Evolutionary conservation across 371 early-diverging fungal species (phyloP).

Genomic region (Umbelopsis sp.): DNA sequence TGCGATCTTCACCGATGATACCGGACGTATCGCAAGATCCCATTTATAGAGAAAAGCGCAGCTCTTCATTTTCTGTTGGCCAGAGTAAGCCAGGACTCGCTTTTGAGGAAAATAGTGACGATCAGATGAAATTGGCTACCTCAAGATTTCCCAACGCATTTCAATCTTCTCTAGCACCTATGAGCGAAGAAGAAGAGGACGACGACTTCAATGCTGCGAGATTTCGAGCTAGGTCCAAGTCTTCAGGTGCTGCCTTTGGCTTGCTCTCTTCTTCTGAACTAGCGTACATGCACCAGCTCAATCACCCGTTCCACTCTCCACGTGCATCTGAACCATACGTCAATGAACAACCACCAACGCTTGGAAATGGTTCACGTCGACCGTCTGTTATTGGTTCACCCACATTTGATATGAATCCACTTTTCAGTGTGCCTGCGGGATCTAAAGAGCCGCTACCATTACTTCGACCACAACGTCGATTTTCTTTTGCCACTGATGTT

Average conservation of each 20-base stretch:
- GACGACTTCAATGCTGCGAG: slow-evolving; percentile 32
- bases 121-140: neutral
- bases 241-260: slow-evolving; percentile 52
- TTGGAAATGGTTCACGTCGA: slow-evolving; percentile 26
- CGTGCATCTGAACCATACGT: slow-evolving; percentile 37
- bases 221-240: slow-evolving; percentile 45
- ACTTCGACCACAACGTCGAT: slow-evolving; percentile 22
- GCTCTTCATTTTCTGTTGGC: slow-evolving; percentile 45
- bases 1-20: slow-evolving; percentile 42
- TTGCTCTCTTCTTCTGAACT: slow-evolving; percentile 42
- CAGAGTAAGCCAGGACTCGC: neutral
- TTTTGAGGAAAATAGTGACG: neutral
- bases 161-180: slow-evolving; percentile 36
- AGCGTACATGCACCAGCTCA: slow-evolving; percentile 26
- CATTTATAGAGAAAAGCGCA: slow-evolving; percentile 39
- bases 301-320: slow-evolving; percentile 27
- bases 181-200: slow-evolving; percentile 48
- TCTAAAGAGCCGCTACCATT: slow-evolving; percentile 36
- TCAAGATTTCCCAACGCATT: slow-evolving; percentile 2
- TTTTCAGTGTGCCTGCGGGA: slow-evolving; percentile 30
- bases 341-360: slow-evolving; percentile 19
- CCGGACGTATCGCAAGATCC: slow-evolving; percentile 44
- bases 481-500: slow-evolving; percentile 7
- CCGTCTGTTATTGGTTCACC: slow-evolving; percentile 21
- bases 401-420: slow-evolving; percentile 9